Evolutionary conservation across 129 eudicot species (phyloP).

Genomic region (Chrysanthemum seticuspe): DNA sequence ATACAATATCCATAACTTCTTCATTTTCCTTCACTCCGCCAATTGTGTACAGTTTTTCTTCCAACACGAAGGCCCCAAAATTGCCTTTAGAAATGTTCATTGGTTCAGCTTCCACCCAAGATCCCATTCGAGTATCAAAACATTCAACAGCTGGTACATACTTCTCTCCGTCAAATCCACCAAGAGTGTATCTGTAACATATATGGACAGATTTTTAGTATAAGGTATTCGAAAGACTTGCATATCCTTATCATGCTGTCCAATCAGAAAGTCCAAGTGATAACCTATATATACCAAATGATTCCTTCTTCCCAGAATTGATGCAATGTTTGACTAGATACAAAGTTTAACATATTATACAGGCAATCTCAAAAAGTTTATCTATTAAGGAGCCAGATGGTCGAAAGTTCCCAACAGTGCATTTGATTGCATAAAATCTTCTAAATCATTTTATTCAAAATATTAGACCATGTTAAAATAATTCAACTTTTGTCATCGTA

Average conservation of each 20-base stretch:
- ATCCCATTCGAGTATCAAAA: constrained; percentile 60
- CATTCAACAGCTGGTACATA: constrained; percentile 53
- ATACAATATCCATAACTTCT: constrained; percentile 44
- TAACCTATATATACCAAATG: constrained; percentile 5
- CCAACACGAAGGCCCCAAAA: constrained; percentile 44
- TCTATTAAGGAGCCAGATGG: neutral
- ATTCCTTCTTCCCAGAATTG: neutral
- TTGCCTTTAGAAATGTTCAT: constrained; percentile 55
- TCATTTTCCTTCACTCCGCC: constrained; percentile 46
- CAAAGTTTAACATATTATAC: neutral
- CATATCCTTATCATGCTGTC: neutral
- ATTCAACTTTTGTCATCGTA: neutral
- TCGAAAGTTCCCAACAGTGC: neutral
- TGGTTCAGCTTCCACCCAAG: constrained; percentile 56
- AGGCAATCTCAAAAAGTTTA: too few relatives aligned
- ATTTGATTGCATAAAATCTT: neutral
- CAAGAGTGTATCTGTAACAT: constrained; percentile 62
- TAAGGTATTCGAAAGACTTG: neutral
- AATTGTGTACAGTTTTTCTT: constrained; percentile 37
- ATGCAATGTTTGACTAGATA: neutral
- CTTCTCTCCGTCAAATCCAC: constrained; percentile 56
- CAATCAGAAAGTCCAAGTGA: neutral
- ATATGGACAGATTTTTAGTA: neutral
- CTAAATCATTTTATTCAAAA: neutral
- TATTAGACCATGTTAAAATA: neutral